phyloP scores from a whole-genome alignment of 192 early-diverging fungal species.

The Linnemannia schmuckeri region DNA sequence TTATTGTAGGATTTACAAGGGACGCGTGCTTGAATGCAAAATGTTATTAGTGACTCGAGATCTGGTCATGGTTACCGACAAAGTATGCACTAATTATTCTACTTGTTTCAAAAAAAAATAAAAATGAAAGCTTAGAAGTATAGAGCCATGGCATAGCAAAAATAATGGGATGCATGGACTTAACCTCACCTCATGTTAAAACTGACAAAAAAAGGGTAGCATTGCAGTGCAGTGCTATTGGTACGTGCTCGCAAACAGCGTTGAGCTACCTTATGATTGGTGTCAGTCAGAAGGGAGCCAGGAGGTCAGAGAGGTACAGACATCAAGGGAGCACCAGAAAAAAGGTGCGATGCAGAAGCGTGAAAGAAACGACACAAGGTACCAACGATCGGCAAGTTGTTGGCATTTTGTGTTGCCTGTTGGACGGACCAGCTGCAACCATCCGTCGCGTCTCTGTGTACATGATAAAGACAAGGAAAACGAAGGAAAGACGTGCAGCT shows the following conservation, averaged over 20 bases:
- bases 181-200: too few relatives aligned
- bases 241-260: not conserved
- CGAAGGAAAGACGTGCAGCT: not conserved
- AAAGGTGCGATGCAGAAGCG: not conserved
- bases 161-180: too few relatives aligned
- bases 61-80: too few relatives aligned
- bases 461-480: not conserved
- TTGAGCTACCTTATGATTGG: not conserved
- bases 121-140: too few relatives aligned
- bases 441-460: not conserved
- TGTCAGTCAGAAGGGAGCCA: not conserved
- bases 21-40: too few relatives aligned
- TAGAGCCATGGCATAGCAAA: too few relatives aligned
- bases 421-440: not conserved
- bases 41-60: too few relatives aligned
- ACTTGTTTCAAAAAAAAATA: too few relatives aligned
- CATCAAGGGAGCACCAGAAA: not conserved
- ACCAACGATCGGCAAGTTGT: not conserved
- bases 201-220: not conserved
- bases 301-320: not conserved
- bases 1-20: too few relatives aligned
- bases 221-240: not conserved
- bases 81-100: too few relatives aligned
- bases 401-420: not conserved
- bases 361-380: not conserved